Percentiles rank a stretch among this genome's conserved stretches.
Conservation (phyloP, 306 rosid genomes). For the Quercus dentata region DNA sequence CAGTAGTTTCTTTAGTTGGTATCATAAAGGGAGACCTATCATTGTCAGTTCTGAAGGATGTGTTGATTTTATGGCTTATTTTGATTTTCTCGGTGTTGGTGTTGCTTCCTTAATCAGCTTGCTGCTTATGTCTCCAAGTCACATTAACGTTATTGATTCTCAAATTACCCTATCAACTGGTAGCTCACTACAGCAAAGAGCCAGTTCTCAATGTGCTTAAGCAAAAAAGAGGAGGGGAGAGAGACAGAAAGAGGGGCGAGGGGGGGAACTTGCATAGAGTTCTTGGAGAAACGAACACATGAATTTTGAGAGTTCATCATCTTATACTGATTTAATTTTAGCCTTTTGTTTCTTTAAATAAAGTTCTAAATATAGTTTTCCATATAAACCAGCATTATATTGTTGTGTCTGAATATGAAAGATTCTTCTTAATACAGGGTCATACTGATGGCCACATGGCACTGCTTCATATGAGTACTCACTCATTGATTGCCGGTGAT, state of each 20-base stretch:
- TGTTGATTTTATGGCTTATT: background rate
- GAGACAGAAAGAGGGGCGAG: too few relatives aligned
- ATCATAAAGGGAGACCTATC: background rate
- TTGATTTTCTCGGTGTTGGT: background rate
- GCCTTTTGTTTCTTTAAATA: background rate
- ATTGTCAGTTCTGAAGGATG: too few relatives aligned
- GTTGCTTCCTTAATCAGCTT: background rate
- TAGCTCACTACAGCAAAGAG: background rate
- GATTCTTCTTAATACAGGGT: constrained; percentile 46
- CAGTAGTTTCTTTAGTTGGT: background rate
- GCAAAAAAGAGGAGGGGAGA: too few relatives aligned
- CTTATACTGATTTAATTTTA: background rate
- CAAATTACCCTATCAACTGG: background rate
- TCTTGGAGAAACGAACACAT: background rate
- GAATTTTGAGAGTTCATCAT: background rate
- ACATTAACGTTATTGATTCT: background rate
- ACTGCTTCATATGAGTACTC: constrained; percentile 61
- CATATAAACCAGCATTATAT: background rate
- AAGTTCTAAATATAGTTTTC: background rate
- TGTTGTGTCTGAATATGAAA: constrained; percentile 9
- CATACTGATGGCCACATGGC: constrained; percentile 96
- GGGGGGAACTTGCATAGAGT: background rate
- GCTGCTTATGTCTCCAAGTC: background rate
- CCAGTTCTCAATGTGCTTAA: too few relatives aligned
- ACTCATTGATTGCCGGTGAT: constrained; percentile 84